phyloP scores from a whole-genome alignment of 1,284 basidiomycete genomes.

The Laetiporus sulphureus region DNA sequence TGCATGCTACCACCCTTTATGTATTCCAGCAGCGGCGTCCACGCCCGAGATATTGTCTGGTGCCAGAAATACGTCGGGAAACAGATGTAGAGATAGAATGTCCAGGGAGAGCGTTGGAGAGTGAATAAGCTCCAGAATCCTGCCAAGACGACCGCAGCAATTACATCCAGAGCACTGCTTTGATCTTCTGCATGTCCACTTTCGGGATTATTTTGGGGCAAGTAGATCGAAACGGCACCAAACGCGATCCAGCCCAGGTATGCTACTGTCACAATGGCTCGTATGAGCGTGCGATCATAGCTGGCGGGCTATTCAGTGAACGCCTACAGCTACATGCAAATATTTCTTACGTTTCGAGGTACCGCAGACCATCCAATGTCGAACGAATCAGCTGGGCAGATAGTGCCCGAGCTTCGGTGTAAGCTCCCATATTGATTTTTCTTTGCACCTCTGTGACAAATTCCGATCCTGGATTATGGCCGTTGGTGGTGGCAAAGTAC shows the following conservation, averaged over 20 bases:
- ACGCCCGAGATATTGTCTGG: slow-evolving; percentile 25
- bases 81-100: slow-evolving; percentile 72
- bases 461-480: slow-evolving; percentile 18
- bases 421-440: slow-evolving; percentile 38
- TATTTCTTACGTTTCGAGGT: slow-evolving; percentile 66
- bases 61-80: slow-evolving; percentile 80
- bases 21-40: slow-evolving; percentile 18
- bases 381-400: slow-evolving; percentile 51
- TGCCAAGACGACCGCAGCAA: slow-evolving; percentile 29
- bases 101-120: slow-evolving; percentile 60
- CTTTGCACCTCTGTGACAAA: slow-evolving; percentile 31
- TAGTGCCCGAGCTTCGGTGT: slow-evolving; percentile 41
- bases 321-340: background rate
- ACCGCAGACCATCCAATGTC: slow-evolving; percentile 64
- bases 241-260: slow-evolving; percentile 79
- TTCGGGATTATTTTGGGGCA: slow-evolving; percentile 10
- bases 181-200: background rate
- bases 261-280: slow-evolving; percentile 61
- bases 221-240: slow-evolving; percentile 47
- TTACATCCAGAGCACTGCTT: slow-evolving; percentile 10
- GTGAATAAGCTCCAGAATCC: slow-evolving; percentile 49
- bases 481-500: slow-evolving; percentile 42
- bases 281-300: slow-evolving; percentile 74
- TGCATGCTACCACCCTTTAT: background rate
- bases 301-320: slow-evolving; percentile 22